Base-by-base conservation (phyloP, 768 basidiomycete genomes). In the Tulasnella sp. region DNA sequence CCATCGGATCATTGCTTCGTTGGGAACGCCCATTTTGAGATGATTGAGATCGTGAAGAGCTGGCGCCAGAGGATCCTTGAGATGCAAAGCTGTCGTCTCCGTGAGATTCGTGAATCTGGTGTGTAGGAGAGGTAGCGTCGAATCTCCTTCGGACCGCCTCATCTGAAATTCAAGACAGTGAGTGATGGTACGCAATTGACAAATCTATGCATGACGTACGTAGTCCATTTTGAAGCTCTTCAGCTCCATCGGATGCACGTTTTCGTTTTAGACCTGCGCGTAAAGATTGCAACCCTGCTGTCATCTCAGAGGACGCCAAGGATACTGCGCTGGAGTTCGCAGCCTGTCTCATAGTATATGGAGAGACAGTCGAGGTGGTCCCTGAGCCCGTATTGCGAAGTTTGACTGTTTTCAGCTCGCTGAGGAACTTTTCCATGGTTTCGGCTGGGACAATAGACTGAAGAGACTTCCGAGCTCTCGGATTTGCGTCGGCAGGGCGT, bases 361-460 rank as follows among this genome's bases (percentile, higher is more conserved):
- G 52, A 39, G 69, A 62, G n/a, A 70, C n/a, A 36, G 39, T 41
- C 19, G 44, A n/a, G 17, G 42, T 36, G 42, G 3, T 36, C 22
- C 39, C 69, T 29, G 69, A 36, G n/a, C 42, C 62, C 8, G 41
- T 66, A 62, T 47, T 62, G 5, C 62, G 52, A 35, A 72, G 39
- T 47, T 72, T 72, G 44, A 44, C 62, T 7, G 62, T 72, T 36
- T 65, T 72, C 36, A 72, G 62, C 40, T 72, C 71, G 22, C 62
- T 63, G 14, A 72, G 62, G 71, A 72, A 72, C 32, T 63, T 44
- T 22, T 72, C 71, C 71, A 72, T 72, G 3, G 71, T 66, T 41
- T 63, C 71, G 14, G 62, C 37, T 42, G 71, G 71, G 19, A 72
- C 71, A 17, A 62, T 36, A 5, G 71, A 37, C 19, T 64, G 35